These are phyloP conservation scores for Paecilomyces variotii DNA, from an alignment of 2,329 filamentous ascomycete genomes.

Conservation along the genomic window DNA sequence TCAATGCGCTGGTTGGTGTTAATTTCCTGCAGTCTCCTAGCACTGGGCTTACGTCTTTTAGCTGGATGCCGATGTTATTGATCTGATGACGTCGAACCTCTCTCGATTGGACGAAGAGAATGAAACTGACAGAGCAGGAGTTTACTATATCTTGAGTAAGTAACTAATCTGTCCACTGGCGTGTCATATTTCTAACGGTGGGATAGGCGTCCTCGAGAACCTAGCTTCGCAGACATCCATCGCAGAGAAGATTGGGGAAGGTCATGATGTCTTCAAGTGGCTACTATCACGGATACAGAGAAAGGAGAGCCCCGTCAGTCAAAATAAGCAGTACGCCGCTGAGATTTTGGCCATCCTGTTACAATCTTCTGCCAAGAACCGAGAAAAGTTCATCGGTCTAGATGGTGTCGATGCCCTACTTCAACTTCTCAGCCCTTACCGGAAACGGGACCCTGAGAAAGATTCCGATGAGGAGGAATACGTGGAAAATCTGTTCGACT, in stretches of 20 bases:
- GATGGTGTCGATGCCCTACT: slow-evolving; percentile 74
- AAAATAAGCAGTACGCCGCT: slow-evolving; percentile 93
- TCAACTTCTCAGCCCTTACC: slow-evolving; percentile 75
- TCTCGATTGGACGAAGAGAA: slow-evolving; percentile 65
- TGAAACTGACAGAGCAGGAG: slow-evolving; percentile 68
- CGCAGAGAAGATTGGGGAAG: slow-evolving; percentile 63
- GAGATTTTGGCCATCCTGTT: slow-evolving; percentile 85
- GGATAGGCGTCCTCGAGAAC: slow-evolving; percentile 65
- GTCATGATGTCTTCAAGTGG: slow-evolving; percentile 61
- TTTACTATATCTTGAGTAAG: slow-evolving; percentile 69
- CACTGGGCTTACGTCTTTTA: slow-evolving; percentile 8
- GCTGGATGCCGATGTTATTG: slow-evolving; percentile 36
- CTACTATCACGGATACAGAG: slow-evolving; percentile 65
- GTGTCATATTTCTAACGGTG: slow-evolving; percentile 8
- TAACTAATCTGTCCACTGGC: not conserved
- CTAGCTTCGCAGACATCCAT: slow-evolving; percentile 63
- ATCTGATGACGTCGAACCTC: slow-evolving; percentile 50
- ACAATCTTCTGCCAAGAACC: slow-evolving; percentile 63
- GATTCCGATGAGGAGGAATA: slow-evolving; percentile 89
- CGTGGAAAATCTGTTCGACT: slow-evolving; percentile 88
- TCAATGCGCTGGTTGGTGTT: slow-evolving; percentile 47
- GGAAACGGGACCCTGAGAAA: slow-evolving; percentile 75
- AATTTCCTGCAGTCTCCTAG: not conserved
- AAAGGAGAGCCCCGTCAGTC: slow-evolving; percentile 60
- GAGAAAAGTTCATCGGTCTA: slow-evolving; percentile 52